Percentiles rank a stretch among this genome's conserved stretches.
These are phyloP conservation scores for Combretum micranthum DNA, from an alignment of 345 rosid species.

Conservation along the genomic window DNA sequence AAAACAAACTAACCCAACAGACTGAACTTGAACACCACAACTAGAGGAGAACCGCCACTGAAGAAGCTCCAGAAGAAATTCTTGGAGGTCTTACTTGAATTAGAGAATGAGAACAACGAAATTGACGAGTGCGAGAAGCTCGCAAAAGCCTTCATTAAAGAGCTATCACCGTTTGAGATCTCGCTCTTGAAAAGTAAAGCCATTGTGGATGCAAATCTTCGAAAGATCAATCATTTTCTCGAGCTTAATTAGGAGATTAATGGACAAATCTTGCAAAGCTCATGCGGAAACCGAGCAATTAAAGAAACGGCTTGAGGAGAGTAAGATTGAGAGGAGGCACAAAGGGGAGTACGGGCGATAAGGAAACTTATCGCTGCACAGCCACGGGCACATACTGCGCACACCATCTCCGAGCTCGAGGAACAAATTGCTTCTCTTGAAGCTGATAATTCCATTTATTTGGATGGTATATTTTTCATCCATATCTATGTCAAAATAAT, in stretches of 20 bases:
- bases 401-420: slow-evolving; percentile 57
- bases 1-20: too few species aligned
- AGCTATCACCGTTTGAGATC: slow-evolving; percentile 80
- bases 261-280: slow-evolving; percentile 63
- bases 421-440: slow-evolving; percentile 76
- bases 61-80: slow-evolving; percentile 97
- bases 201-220: slow-evolving; percentile 60
- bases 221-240: slow-evolving; percentile 79
- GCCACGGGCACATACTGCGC: slow-evolving; percentile 87
- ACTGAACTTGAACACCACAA: slow-evolving; percentile 90
- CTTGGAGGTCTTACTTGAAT: slow-evolving; percentile 62
- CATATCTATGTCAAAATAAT: too few species aligned
- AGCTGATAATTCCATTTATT: slow-evolving; percentile 75
- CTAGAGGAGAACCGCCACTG: slow-evolving; percentile 92
- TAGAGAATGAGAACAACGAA: slow-evolving; percentile 67
- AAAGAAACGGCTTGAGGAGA: slow-evolving; percentile 84
- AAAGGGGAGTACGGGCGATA: slow-evolving; percentile 89
- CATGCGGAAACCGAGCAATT: slow-evolving; percentile 71
- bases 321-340: slow-evolving; percentile 88
- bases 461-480: too few species aligned
- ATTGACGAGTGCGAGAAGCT: slow-evolving; percentile 57
- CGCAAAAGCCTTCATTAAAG: slow-evolving; percentile 77
- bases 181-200: slow-evolving; percentile 90
- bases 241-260: slow-evolving; percentile 79
- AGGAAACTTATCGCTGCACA: slow-evolving; percentile 76